Evolutionary conservation across 1,284 basidiomycete genomes (phyloP).

Genomic region (Pterulicium gracile): DNA sequence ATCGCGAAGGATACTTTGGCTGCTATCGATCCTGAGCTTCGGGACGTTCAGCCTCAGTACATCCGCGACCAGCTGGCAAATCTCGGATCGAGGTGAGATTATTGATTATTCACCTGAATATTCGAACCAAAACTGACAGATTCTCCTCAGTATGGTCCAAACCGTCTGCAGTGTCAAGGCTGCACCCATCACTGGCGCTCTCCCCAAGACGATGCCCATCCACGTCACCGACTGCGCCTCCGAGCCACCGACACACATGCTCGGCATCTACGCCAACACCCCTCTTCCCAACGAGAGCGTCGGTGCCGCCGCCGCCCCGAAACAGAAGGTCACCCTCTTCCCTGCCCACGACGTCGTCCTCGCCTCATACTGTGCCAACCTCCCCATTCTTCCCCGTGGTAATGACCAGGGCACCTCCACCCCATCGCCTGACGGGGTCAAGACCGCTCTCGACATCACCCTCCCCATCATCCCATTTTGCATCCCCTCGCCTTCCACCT

Average conservation of each 20-base stretch:
- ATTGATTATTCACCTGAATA: no score
- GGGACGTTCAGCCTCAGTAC: no score
- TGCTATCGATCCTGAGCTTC: no score
- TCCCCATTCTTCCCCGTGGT: conserved; percentile 32
- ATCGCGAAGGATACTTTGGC: no score
- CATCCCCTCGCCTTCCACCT: conserved; percentile 39
- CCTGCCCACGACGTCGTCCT: conserved; percentile 48
- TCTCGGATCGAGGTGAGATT: no score
- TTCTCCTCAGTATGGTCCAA: no score
- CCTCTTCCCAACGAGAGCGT: no score
- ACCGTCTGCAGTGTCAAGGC: no score
- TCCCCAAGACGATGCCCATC: conserved; percentile 18
- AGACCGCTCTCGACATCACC: conserved; percentile 17
- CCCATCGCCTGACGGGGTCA: conserved; percentile 13
- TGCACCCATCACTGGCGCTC: conserved; percentile 13
- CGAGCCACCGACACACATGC: conserved; percentile 42
- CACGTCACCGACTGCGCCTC: conserved; percentile 19
- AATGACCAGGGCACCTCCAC: no score
- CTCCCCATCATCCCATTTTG: conserved; percentile 37
- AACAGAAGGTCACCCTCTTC: conserved; percentile 33
- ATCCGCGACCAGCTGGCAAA: no score
- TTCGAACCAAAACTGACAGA: no score
- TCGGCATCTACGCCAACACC: conserved; percentile 33
- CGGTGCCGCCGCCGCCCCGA: conserved; percentile 14
- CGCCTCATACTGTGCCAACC: conserved; percentile 39